A percentile compares a stretch with the other conserved stretches of the same genome.
Conservation (phyloP, 805 yeast species). For the Candida andamanensis region DNA sequence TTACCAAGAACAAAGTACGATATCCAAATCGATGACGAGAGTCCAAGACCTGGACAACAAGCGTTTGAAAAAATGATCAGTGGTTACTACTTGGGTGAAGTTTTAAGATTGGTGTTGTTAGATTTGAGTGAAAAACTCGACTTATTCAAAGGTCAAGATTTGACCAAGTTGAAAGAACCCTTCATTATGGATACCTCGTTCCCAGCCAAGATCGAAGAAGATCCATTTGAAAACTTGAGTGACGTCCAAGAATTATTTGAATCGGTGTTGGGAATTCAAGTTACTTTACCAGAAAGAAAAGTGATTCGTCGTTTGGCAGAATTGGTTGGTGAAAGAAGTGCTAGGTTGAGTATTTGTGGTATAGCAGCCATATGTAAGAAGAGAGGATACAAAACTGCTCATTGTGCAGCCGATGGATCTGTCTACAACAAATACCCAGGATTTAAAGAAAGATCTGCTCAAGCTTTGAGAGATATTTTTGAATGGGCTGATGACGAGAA, state of each 20-base stretch:
- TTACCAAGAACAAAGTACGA: constrained; percentile 92
- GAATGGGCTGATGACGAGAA: constrained; percentile 59
- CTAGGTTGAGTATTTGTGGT: constrained; percentile 90
- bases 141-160: constrained; percentile 60
- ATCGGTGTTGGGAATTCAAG: constrained; percentile 51
- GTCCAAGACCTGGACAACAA: constrained; percentile 97
- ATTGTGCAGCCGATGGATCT: constrained; percentile 97
- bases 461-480: constrained; percentile 82
- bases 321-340: constrained; percentile 86
- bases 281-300: constrained; percentile 75
- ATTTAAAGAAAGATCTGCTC: constrained; percentile 84
- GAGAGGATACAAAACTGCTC: constrained; percentile 70
- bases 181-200: constrained; percentile 85
- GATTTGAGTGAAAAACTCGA: constrained; percentile 62
- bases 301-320: constrained; percentile 79
- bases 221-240: constrained; percentile 76
- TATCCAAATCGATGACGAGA: constrained; percentile 67
- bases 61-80: constrained; percentile 95
- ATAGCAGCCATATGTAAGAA: constrained; percentile 90
- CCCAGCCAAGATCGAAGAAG: constrained; percentile 84
- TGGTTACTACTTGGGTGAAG: constrained; percentile 93
- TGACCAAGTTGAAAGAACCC: constrained; percentile 53
- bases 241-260: constrained; percentile 68
- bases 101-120: constrained; percentile 71
- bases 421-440: constrained; percentile 92